Evolutionary conservation across 352 stramenopile genomes (phyloP), one percentile per base, ranked within the genome.

Genomic region (Pythium coloratum): DNA sequence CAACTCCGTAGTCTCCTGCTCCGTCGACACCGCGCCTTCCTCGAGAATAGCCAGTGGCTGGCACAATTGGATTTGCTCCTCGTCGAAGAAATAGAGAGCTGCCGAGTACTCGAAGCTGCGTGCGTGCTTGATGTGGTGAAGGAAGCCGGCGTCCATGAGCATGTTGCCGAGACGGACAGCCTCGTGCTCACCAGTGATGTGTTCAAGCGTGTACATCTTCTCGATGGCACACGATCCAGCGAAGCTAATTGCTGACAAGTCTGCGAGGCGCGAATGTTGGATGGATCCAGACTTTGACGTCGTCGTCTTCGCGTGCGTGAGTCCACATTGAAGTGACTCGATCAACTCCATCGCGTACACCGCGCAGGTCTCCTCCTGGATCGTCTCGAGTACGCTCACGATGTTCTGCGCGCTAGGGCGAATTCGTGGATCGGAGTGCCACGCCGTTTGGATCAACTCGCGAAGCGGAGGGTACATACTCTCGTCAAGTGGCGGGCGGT

Each of bases 321-420:
- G 76, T 0, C 58, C 73, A 36, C 83, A 77, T 3, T 79, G 58
- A 3, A 89, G 60, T 18, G 84, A 75, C 14, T 86, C 73, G 20
- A 76, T 75, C 18, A 92, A 33, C 14, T 87, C 70, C 6, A 75
- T 55, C 1, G 82, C 78, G n/a, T 90, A 75, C 10, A 68, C 62
- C 6, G 79, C 71, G 6, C 84, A 51, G 14, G 80, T 18, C 40
- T 91, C 86, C 75, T 90, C 84, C 64, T 94, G 84, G 14, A 94
- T 76, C 5, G 1, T 59, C 42, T 92, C 84, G 0, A 95, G 75
- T 0, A 38, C 34, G 5, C 24, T 33, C 14, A 93, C 80, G 46
- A 95, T 76, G 30, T 73, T 58, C 18, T 74, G 61, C 46, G 77
- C 81, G 0, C 74, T 79, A 6, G 86, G 86, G 2, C 88, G 82